Base-by-base conservation (phyloP, 305 asterid species). In the Fraxinus dipetala region DNA sequence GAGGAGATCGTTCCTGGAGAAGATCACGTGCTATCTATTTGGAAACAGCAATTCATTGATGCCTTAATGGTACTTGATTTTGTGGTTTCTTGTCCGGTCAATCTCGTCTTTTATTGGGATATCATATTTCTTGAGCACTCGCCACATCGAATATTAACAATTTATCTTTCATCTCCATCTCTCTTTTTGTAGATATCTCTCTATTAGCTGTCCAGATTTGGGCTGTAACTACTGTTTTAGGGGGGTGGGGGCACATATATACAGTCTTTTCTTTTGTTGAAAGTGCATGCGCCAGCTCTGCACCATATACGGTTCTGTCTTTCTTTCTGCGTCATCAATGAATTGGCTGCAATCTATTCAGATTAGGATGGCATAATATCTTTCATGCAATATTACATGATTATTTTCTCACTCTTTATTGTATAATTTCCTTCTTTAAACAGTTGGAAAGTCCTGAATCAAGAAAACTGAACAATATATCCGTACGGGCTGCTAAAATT, bases 31-130 rank as follows among this genome's bases (percentile, higher is more conserved):
- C 82, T 86, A 81, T 81, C 86, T 65, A 88, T 92, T 79, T 95
- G 98, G 99, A 94, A 88, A 91, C 91, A 89, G 87, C 99, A 94
- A 86, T 94, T 94, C 77, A 51, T 86, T 72, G 93, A 89, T 80
- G 98, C 96, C 11, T 80, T 88, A 78, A 83, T 5, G 96, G 99
- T 95, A 93, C 74, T 70, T 14, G 22, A 0, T 54, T 20, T 73
- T 8, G 5, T 24, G 73, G 61, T 70, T 56, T 51, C 32, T 75
- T 80, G 67, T 43, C 51, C 16, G 16, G 51, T 43, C 51, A 43
- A 43, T 43, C 51, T 43, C 16, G 1, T 43, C 51, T 43, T 75
- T 73, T 0, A 9, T 36, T 36, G 34, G 1, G 20, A 59, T 22
- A 56, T 43, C 16, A 40, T 20, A 5, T 16, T 51, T 51, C 63